Evolutionary conservation across 768 basidiomycete species (phyloP), one percentile per base, ranked within the genome.

Genomic region (Lactifluus echinatus): DNA sequence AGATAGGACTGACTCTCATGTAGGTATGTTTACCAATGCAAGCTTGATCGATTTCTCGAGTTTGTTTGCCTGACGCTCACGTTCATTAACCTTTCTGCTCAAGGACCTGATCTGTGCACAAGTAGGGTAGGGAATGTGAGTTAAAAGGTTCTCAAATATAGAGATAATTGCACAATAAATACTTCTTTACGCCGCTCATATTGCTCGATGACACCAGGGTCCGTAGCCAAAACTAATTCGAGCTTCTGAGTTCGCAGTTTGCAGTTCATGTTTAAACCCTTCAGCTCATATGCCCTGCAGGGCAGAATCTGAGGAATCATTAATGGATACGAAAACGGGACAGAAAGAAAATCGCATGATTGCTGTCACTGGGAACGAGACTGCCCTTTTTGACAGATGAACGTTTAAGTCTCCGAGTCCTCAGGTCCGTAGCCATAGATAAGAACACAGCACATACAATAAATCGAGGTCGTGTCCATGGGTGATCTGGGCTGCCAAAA

Each of bases 131-230:
- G 24, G 24, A 12, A 19, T 8, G 39, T 5, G n/a, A 3, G 14
- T n/a, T n/a, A n/a, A 40, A 21, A 21, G 8, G 40, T 39, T 44
- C 28, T 46, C 45, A 12, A 0, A 45, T 15, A 12, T 12, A 4
- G 4, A 21, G 44, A 31, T 49, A n/a, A 19, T 52, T 53, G 43
- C 52, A 50, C 1, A 6, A 2, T 31, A 69, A 81, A 64, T 60
- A 90, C 91, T 75, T 92, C 71, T 68, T 87, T 79, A 50, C 91
- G 78, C 69, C 77, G 81, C 67, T 93, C 84, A 71, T 91, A 95
- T 67, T 84, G 81, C 54, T 86, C 82, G 28, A 95, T 78, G 23
- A 93, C 85, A 23, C 80, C 81, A 1, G 84, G 81, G 62, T 92
- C 88, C 19, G 89, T 83, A 50, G 76, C 77, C 60, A 79, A 74